Conservation (phyloP, 2,329 filamentous ascomycete species). For the Sphaerulina musiva region DNA sequence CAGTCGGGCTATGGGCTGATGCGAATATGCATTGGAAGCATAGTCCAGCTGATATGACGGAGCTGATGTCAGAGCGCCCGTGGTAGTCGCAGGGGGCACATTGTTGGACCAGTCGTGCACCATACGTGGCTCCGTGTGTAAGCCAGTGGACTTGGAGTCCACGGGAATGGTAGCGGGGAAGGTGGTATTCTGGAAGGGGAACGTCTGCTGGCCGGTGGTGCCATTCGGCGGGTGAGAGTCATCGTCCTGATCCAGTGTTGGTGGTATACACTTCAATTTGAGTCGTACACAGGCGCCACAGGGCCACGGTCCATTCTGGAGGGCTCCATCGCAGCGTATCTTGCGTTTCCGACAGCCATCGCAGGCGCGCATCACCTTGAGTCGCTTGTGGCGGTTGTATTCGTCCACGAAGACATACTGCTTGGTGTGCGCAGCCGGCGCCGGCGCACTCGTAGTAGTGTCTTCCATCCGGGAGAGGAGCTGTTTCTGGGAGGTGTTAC, state of each 20-base stretch:
- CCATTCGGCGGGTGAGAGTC: constrained; percentile 32
- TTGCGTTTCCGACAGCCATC: constrained; percentile 92
- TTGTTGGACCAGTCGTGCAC: constrained; percentile 18
- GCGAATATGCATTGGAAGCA: constrained; percentile 12
- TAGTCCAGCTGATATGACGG: constrained; percentile 17
- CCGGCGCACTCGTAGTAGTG: constrained; percentile 23
- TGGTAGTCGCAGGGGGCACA: constrained; percentile 5
- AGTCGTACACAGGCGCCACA: constrained; percentile 88
- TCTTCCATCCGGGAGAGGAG: constrained; percentile 16
- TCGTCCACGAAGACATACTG: constrained; percentile 99
- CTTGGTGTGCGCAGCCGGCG: constrained; percentile 67
- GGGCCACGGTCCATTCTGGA: constrained; percentile 86
- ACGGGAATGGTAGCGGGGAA: constrained; percentile 16
- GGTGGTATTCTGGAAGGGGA: constrained; percentile 28
- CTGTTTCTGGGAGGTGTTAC: constrained; percentile 10
- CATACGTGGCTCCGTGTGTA: constrained; percentile 12
- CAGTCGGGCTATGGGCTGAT: constrained; percentile 12
- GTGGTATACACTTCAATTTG: constrained; percentile 88
- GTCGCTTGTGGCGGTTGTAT: constrained; percentile 92
- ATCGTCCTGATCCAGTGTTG: constrained; percentile 70
- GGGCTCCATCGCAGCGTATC: constrained; percentile 96
- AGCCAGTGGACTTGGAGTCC: constrained; percentile 12
- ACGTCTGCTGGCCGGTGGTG: constrained; percentile 24
- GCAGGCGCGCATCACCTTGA: constrained; percentile 97
- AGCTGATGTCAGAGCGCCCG: constrained; percentile 16